Base-by-base conservation (phyloP, 2,329 filamentous ascomycete genomes). In the Arachnopeziza araneosa region DNA sequence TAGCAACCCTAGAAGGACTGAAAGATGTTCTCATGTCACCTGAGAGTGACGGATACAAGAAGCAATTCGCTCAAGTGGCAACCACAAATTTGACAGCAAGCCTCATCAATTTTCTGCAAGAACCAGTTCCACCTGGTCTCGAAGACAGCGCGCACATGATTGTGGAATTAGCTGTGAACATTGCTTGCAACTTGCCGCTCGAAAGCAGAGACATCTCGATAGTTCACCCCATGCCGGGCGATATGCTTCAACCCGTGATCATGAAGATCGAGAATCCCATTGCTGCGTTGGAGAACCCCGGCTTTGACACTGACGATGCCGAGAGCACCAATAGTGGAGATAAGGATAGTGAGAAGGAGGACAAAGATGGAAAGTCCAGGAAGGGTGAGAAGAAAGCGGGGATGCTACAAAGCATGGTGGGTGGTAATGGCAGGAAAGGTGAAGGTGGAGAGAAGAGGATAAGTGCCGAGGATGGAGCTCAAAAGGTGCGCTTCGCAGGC, bases 1-100 rank as follows among this genome's bases (percentile, higher is more conserved):
- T 98, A 76, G 87, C 93, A 2, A 99, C 95, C 2, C 79, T 98
- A 19, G 95, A 99, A 70, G 95, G 93, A n/a, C 80, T 99, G 21
- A 83, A 87, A 64, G 85, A 89, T 56, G 74, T 83, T 44, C 80
- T 98, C 21, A 81, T 83, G 59, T 85, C 87, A 3, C 78, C 84
- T 0, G 81, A 87, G 58, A 87, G 86, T 52, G 79, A 80, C 14
- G 83, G 89, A 12, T 83, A 92, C 74, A 86, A 87, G 30, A 75
- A 81, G 8, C 79, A 84, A 57, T 84, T 97, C 60, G 90, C 88
- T 26, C 84, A 86, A 58, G 83, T 84, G 68, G 82, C 90, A 17
- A 89, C 91, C 10, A 79, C 79, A 54, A 86, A 85, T 65, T 79
- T 93, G 59, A 87, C 86, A 1, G 84, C 83, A 4, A 85, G 83